A percentile compares a stretch with the other conserved stretches of the same genome.
These are phyloP conservation scores for Akanthomyces uredinophilus DNA, from an alignment of 2,329 filamentous ascomycete species.

Conservation along the genomic window DNA sequence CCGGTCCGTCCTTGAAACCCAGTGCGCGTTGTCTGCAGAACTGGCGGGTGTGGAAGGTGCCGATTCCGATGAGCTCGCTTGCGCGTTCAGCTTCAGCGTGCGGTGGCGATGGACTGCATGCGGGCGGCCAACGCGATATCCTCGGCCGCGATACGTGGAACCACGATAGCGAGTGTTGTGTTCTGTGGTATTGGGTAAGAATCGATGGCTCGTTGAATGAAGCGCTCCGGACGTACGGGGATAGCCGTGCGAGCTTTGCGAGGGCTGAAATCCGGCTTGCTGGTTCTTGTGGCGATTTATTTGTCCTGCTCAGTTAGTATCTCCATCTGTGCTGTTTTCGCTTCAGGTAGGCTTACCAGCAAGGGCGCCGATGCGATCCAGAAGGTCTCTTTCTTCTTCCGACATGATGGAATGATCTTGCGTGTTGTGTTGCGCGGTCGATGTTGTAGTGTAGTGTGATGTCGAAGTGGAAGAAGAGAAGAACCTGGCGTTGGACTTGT, in stretches of 20 bases:
- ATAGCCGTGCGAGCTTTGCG: slow-evolving; percentile 15
- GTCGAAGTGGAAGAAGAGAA: neutral
- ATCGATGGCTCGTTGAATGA: neutral
- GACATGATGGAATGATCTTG: slow-evolving; percentile 33
- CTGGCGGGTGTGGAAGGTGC: slow-evolving; percentile 34
- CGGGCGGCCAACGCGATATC: slow-evolving; percentile 33
- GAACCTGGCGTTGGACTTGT: no score
- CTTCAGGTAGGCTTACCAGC: slow-evolving; percentile 35
- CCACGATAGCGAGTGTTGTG: slow-evolving; percentile 29
- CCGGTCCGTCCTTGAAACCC: slow-evolving; percentile 69
- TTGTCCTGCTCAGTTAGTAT: slow-evolving; percentile 50
- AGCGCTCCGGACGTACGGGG: neutral
- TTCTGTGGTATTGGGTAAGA: slow-evolving; percentile 19
- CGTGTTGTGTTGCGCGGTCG: neutral
- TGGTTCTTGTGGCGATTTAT: slow-evolving; percentile 76
- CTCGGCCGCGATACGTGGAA: slow-evolving; percentile 30
- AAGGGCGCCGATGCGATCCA: slow-evolving; percentile 49
- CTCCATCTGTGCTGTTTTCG: slow-evolving; percentile 11
- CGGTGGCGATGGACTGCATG: slow-evolving; percentile 39
- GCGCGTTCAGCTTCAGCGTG: slow-evolving; percentile 59
- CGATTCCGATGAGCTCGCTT: slow-evolving; percentile 30
- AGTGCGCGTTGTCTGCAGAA: slow-evolving; percentile 32
- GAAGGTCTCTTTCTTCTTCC: slow-evolving; percentile 47
- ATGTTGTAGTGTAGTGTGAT: neutral
- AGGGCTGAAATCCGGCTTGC: slow-evolving; percentile 37